Evolutionary conservation across 2,329 filamentous ascomycete species (phyloP), one percentile per base, ranked within the genome.

Genomic region (Stemphylium vesicarium): DNA sequence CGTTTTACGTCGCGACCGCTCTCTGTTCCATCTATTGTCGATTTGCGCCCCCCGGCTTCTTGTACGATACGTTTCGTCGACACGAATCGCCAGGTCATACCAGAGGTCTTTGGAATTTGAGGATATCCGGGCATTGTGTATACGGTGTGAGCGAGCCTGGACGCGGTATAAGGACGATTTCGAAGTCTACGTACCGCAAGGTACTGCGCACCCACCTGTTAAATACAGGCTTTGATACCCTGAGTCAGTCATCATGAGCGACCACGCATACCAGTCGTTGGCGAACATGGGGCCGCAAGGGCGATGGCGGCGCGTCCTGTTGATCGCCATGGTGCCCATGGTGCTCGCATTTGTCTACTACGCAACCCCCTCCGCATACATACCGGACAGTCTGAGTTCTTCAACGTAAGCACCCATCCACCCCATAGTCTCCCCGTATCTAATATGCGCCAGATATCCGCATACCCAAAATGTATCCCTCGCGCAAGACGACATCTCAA

Each of bases 231-330:
- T 48, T 18, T 26, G 44, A 47, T 24, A 26, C 39, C 11, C 29
- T 40, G 39, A 40, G 20, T 44, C 52, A 51, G 46, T 53, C 13
- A 65, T 53, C 12, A 65, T 66, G 57, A 50, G 59, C 48, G 66
- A 70, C 46, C 69, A 67, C 63, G 64, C 66, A 43, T 73, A 72
- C 62, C 59, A 69, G 42, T 61, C 66, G 36, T 60, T 73, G 37
- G 63, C 62, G 13, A 72, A 64, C 55, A 65, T 75, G 59, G 69
- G 70, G 10, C 71, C 71, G 15, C 71, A 74, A 46, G 71, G 64
- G 15, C 63, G 71, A 50, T 75, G 71, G 70, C 70, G 72, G 50
- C 69, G 71, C 45, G 63, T 71, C 4, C 56, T 75, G 54, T 42
- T 73, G 26, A 60, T 74, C 40, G 62, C 71, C 31, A 44, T 67